Evolutionary conservation across 108 stramenopile species (phyloP), one percentile per base, ranked within the genome.

Genomic region (Skeletonema costatum): DNA sequence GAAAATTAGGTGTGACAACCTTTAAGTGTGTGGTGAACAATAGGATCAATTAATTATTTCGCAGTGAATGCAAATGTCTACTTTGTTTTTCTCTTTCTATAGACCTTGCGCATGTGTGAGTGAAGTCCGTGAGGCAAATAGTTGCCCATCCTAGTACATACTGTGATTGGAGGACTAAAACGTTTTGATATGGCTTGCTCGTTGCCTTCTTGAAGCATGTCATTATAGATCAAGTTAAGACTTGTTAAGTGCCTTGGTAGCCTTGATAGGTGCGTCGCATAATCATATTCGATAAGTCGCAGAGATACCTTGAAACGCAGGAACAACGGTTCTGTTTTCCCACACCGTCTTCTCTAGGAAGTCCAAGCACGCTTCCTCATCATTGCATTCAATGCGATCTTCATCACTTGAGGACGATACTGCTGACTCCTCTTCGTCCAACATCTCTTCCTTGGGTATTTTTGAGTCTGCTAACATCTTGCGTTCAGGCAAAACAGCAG

Each of bases 261-360:
- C 44, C 35, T 25, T 25, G 25, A 25, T 25, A 12, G 11, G 17
- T 5, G 50, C 53, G 29, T 12, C 48, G 53, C n/a, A 10, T 17
- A 46, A 46, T 46, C 44, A 41, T 19, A n/a, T 19, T 51, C n/a
- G n/a, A n/a, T n/a, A n/a, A n/a, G n/a, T n/a, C n/a, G n/a, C n/a
- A n/a, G 64, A 74, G 7, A 76, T 68, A 32, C 75, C 75, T 9
- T 68, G 58, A 10, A 62, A 68, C 1, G 71, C 78, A 8, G 78
- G 71, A 51, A 62, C 65, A 14, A 79, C 78, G 10, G 62, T 79
- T 31, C 78, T 58, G 58, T 79, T 50, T 42, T 73, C 33, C 78
- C 78, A 79, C 0, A 67, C 30, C 25, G 4, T 73, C 36, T 44
- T 33, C 46, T 79, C 78, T 2, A 73, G 13, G 0, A 68, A 53